Conservation (phyloP, 129 eudicot genomes). For the Gnaphalium uliginosum region DNA sequence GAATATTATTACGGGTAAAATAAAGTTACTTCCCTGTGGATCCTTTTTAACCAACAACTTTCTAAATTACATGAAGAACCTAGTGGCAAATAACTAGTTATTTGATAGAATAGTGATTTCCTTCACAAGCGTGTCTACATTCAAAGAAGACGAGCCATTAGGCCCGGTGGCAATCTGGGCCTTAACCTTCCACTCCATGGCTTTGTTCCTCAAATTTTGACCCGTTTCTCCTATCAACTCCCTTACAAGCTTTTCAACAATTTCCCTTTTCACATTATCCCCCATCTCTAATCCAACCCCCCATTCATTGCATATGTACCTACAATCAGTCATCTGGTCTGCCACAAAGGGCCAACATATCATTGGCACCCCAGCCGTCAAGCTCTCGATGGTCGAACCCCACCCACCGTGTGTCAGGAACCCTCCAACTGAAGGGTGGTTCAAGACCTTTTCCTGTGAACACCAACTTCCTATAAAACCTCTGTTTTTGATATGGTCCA, state of each 20-base stretch:
- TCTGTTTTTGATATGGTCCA: neutral
- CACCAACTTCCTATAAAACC: conserved; percentile 30
- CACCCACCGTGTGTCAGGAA: conserved; percentile 25
- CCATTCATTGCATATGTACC: conserved; percentile 22
- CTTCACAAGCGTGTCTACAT: neutral
- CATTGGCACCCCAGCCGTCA: conserved; percentile 24
- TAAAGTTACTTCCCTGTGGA: neutral
- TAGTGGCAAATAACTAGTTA: neutral
- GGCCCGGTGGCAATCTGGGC: neutral
- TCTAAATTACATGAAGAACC: neutral
- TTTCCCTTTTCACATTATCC: conserved; percentile 1
- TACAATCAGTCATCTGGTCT: conserved; percentile 5
- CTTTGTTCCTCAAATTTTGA: conserved; percentile 4
- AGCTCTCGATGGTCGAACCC: conserved; percentile 24
- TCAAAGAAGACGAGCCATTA: conserved; percentile 12
- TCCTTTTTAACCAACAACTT: neutral
- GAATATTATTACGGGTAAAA: too few relatives aligned
- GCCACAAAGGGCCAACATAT: conserved; percentile 15
- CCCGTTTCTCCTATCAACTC: conserved; percentile 23
- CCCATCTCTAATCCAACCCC: conserved; percentile 20
- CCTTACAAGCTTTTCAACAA: conserved; percentile 7
- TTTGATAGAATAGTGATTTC: conserved; percentile 3
- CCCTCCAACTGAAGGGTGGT: conserved; percentile 28
- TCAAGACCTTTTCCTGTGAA: conserved; percentile 22
- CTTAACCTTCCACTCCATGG: conserved; percentile 21